phyloP scores from a whole-genome alignment of 140 eudicot genomes.

The Flaveria floridana region DNA sequence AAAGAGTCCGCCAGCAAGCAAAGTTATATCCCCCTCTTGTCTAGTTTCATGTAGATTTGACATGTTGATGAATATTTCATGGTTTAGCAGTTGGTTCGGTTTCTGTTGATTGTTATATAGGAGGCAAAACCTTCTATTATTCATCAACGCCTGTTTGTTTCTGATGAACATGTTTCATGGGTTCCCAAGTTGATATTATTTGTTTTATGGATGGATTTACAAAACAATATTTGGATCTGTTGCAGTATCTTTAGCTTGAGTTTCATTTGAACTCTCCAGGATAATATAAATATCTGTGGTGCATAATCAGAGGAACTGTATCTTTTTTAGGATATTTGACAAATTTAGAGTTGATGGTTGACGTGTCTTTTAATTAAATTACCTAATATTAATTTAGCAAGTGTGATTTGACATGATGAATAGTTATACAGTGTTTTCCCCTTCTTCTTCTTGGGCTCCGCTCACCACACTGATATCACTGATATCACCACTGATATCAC shows the following conservation, averaged over 20 bases:
- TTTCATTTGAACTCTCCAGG: not conserved
- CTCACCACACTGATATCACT: too few species aligned
- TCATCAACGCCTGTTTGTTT: constrained; percentile 17
- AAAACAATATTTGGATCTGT: constrained; percentile 16
- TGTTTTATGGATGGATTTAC: constrained; percentile 15
- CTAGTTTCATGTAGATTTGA: constrained; percentile 31
- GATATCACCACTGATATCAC: too few species aligned
- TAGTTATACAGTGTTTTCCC: too few species aligned
- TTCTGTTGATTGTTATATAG: constrained; percentile 28
- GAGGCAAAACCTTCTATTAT: constrained; percentile 26
- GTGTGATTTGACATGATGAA: too few species aligned
- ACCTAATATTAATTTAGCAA: too few species aligned
- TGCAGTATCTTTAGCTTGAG: constrained; percentile 4
- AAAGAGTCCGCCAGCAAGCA: constrained; percentile 84
- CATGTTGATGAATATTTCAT: constrained; percentile 9
- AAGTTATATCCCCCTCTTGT: constrained; percentile 69
- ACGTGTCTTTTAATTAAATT: too few species aligned
- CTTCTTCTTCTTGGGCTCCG: too few species aligned
- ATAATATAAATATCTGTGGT: not conserved
- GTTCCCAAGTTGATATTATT: not conserved
- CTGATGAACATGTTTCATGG: constrained; percentile 24
- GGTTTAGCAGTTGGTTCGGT: constrained; percentile 23
- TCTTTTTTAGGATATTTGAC: not conserved
- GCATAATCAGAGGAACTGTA: not conserved
- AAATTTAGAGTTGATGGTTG: too few species aligned